phyloP scores from a whole-genome alignment of 805 yeast species.

The Brettanomyces sp. region DNA sequence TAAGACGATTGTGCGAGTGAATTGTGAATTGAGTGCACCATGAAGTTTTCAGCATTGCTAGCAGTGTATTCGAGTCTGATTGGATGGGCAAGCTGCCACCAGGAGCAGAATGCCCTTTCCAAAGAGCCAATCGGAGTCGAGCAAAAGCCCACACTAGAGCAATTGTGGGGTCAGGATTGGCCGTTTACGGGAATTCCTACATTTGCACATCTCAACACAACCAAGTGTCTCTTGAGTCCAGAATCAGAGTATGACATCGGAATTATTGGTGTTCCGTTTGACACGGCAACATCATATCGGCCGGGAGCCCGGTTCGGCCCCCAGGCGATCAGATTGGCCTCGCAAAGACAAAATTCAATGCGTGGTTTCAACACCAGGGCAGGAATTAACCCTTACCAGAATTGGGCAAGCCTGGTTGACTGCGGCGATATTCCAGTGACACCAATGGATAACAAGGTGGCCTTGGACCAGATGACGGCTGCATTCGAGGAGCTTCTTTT shows the following conservation, averaged over 20 bases:
- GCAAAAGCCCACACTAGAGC: slow-evolving; percentile 33
- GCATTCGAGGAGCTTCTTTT: slow-evolving; percentile 47
- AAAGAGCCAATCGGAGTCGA: not conserved
- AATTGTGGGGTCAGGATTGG: slow-evolving; percentile 70
- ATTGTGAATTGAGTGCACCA: too few relatives aligned
- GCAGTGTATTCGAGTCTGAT: too few relatives aligned
- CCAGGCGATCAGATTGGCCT: slow-evolving; percentile 55
- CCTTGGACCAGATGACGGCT: slow-evolving; percentile 43
- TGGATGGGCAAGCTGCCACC: too few relatives aligned
- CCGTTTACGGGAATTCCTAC: slow-evolving; percentile 59
- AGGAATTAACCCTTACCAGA: slow-evolving; percentile 37
- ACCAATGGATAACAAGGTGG: slow-evolving; percentile 49
- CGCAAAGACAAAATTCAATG: slow-evolving; percentile 58
- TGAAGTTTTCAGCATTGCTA: too few relatives aligned
- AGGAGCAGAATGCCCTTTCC: too few relatives aligned
- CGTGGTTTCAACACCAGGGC: slow-evolving; percentile 63
- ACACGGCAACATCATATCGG: slow-evolving; percentile 70
- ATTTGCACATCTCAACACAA: slow-evolving; percentile 64
- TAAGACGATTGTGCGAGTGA: too few relatives aligned
- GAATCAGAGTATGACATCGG: slow-evolving; percentile 54
- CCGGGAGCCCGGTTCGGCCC: slow-evolving; percentile 86
- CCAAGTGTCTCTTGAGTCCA: slow-evolving; percentile 44
- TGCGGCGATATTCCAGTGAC: slow-evolving; percentile 53
- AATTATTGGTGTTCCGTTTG: slow-evolving; percentile 73
- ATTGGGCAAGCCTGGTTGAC: slow-evolving; percentile 42